These are phyloP conservation scores for Tricholoma bakamatsutake DNA, from an alignment of 768 basidiomycete genomes.

Conservation along the genomic window DNA sequence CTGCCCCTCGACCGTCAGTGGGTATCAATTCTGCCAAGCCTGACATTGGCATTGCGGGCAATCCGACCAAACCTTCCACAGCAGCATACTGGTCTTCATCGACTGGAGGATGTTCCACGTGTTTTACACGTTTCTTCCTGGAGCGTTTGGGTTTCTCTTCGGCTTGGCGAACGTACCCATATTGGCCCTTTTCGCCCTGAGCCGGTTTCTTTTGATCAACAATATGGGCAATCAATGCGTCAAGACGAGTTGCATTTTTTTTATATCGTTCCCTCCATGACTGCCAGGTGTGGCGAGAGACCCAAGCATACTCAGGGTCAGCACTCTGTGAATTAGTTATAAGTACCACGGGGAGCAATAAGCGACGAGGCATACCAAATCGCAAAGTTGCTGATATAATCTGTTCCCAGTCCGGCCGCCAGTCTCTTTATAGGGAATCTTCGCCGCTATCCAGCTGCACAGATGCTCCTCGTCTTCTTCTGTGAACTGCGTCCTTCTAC, in stretches of 20 bases:
- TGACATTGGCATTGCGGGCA: conserved; percentile 14
- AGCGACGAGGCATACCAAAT: conserved; percentile 41
- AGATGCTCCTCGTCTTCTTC: conserved; percentile 71
- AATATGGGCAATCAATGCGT: conserved; percentile 54
- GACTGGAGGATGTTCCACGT: conserved; percentile 15
- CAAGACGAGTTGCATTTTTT: conserved; percentile 68
- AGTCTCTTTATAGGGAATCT: conserved; percentile 80
- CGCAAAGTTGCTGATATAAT: conserved; percentile 75
- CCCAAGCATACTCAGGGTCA: conserved; percentile 76
- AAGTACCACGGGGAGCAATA: neutral
- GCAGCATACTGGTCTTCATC: conserved; percentile 20
- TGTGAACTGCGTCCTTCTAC: conserved; percentile 72
- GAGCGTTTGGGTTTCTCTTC: conserved; percentile 63
- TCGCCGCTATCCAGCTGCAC: conserved; percentile 74
- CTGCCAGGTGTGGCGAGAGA: conserved; percentile 80
- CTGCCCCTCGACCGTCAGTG: conserved; percentile 10
- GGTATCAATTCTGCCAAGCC: conserved; percentile 9
- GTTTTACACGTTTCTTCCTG: conserved; percentile 41
- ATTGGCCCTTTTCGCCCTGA: conserved; percentile 75
- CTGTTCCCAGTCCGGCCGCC: conserved; percentile 80
- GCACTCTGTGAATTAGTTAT: conserved; percentile 32
- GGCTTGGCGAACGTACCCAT: conserved; percentile 71
- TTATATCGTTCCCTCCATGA: conserved; percentile 89
- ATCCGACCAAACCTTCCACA: conserved; percentile 15
- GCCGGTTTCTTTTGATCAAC: conserved; percentile 66